Evolutionary conservation across 2,329 filamentous ascomycete genomes (phyloP), one percentile per base, ranked within the genome.

Genomic region (Ceratocystis ficicola): DNA sequence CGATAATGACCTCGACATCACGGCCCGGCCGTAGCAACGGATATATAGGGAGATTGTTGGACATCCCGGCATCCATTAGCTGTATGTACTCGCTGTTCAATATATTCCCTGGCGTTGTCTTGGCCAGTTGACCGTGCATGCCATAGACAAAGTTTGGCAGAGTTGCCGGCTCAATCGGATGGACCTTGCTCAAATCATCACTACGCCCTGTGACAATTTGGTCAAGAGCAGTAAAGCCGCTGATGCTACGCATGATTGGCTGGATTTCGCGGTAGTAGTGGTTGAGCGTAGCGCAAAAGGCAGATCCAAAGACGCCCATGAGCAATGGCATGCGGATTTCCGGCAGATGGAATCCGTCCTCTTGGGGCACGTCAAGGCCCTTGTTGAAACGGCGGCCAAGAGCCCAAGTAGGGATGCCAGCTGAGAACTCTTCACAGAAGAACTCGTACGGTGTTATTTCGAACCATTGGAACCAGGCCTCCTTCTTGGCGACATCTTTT

Each of bases 31-130:
- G 86, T 20, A 99, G 84, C 2, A 97, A 81, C 0, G 94, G 94
- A 73, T 99, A 99, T 52, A 97, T 92, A 1, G 94, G 94, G 7
- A 99, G 80, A 72, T 99, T 99, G 74, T 99, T 97, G 69, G 89
- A 95, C 94, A 99, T 99, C 63, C 94, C 94, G 1, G 94, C 92
- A 74, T 99, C 94, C 92, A 96, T 97, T 17, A 93, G 81, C 69
- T 89, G 86, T 20, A 93, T 80, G 73, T 95, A 87, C 57, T 86
- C 80, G 15, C 80, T 81, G 20, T 83, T 79, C 71, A 89, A 86
- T 48, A 96, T 83, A 67, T 84, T 90, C 41, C 86, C 83, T 0
- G 94, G 91, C n/a, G 87, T 88, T 0, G 89, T 89, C 0, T 83
- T 76, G 0, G 90, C 88, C 5, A 99, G 79, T 68, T 83, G 80